Evolutionary conservation across 148 eudicot genomes (phyloP).

Genomic region (Nepenthes gracilis): DNA sequence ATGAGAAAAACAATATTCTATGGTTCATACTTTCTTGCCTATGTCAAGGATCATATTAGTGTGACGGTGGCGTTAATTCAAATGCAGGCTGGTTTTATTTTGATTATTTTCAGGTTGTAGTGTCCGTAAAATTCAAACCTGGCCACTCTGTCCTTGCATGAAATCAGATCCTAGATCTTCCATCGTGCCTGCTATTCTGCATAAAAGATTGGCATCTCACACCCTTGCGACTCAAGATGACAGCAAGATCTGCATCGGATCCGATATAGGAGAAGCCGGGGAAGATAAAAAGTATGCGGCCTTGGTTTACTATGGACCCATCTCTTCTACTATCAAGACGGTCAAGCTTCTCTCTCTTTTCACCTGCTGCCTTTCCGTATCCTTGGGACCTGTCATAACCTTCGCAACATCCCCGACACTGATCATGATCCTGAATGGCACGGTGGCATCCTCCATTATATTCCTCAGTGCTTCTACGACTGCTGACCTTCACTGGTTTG

Average conservation of each 20-base stretch:
- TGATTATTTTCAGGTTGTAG: constrained; percentile 30
- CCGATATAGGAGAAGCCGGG: constrained; percentile 27
- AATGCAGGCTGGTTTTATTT: neutral
- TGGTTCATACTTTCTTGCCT: too few species aligned
- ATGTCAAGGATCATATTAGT: too few species aligned
- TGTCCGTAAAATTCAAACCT: constrained; percentile 25
- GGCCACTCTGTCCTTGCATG: constrained; percentile 12
- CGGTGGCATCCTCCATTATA: constrained; percentile 76
- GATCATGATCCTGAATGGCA: constrained; percentile 91
- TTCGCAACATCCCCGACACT: constrained; percentile 77
- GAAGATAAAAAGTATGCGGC: constrained; percentile 29
- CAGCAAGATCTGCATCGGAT: constrained; percentile 76
- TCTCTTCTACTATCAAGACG: constrained; percentile 77
- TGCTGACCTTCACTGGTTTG: constrained; percentile 91
- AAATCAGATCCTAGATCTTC: constrained; percentile 19
- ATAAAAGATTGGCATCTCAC: constrained; percentile 58
- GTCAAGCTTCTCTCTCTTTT: constrained; percentile 93
- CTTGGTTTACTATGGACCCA: constrained; percentile 67
- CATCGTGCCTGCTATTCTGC: constrained; percentile 16
- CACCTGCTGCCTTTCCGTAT: constrained; percentile 92
- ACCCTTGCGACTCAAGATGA: constrained; percentile 37
- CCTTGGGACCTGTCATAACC: constrained; percentile 89
- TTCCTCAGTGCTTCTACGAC: constrained; percentile 87
- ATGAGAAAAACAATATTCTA: too few species aligned
- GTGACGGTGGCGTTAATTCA: too few species aligned